Conservation (phyloP, 108 stramenopile species). For the Chaetoceros muelleri region DNA sequence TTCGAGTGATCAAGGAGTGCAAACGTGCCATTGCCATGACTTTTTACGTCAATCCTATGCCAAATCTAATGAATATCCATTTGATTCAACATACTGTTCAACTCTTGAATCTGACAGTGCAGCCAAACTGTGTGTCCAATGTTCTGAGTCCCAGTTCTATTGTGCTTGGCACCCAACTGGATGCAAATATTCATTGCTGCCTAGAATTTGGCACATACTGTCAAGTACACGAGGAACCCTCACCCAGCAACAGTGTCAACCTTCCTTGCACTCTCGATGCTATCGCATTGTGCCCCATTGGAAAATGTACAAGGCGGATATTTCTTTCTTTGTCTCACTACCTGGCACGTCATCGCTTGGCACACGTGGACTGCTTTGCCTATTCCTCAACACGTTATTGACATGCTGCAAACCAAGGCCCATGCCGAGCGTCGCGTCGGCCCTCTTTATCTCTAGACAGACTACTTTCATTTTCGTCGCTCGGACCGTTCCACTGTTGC, state of each 20-base stretch:
- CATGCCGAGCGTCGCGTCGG: no score
- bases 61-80: constrained; percentile 11
- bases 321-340: constrained; percentile 4
- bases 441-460: no score
- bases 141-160: constrained; percentile 15
- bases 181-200: constrained; percentile 4
- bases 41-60: constrained; percentile 12
- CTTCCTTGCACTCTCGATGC: constrained; percentile 15
- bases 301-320: constrained; percentile 8
- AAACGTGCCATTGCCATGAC: constrained; percentile 5
- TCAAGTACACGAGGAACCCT: constrained; percentile 27
- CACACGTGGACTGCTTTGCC: constrained; percentile 15
- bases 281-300: constrained; percentile 14
- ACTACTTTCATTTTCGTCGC: no score
- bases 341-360: constrained; percentile 4
- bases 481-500: no score
- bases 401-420: constrained; percentile 1
- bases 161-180: constrained; percentile 6
- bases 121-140: constrained; percentile 3
- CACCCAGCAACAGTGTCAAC: constrained; percentile 17
- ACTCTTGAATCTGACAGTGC: constrained; percentile 15
- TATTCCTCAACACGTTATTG: constrained; percentile 12
- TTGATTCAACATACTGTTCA: constrained; percentile 9
- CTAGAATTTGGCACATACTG: no score
- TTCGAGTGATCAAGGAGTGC: no score